Percentiles rank a stretch among this genome's conserved stretches.
Conservation (phyloP, 306 rosid genomes). For the Benincasa hispida region DNA sequence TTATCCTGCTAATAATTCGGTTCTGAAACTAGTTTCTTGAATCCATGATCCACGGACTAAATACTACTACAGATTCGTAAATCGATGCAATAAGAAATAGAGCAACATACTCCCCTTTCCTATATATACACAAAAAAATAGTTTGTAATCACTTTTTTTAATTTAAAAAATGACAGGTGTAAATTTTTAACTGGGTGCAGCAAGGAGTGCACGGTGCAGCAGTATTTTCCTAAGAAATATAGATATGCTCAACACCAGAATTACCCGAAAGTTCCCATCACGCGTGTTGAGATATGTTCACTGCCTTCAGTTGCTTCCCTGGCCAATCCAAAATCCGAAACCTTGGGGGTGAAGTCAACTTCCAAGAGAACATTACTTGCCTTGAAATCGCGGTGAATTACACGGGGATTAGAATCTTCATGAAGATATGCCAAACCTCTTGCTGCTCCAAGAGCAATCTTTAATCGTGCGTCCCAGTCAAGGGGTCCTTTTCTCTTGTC, state of each 20-base stretch:
- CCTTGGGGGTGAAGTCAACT: conserved; percentile 88
- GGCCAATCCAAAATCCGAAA: conserved; percentile 96
- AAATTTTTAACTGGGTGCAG: too few species aligned
- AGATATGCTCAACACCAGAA: not conserved
- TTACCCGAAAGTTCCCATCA: conserved; percentile 98
- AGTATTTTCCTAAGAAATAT: too few species aligned
- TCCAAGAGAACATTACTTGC: conserved; percentile 86
- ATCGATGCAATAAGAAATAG: not conserved
- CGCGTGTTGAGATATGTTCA: conserved; percentile 71
- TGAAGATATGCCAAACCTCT: conserved; percentile 98
- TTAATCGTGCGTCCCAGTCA: conserved; percentile 86
- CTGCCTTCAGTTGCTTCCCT: conserved; percentile 97
- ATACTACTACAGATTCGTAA: not conserved
- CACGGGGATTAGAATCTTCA: conserved; percentile 94
- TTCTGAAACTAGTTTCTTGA: not conserved
- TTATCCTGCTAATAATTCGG: not conserved
- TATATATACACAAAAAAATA: too few species aligned
- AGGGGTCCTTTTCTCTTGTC: conserved; percentile 63
- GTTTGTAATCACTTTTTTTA: too few species aligned
- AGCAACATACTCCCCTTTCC: too few species aligned
- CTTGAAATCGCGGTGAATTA: conserved; percentile 90
- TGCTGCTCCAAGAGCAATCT: conserved; percentile 93
- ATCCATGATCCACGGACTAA: not conserved
- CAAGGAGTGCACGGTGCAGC: too few species aligned
- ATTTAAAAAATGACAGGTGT: too few species aligned